Conservation (phyloP, 371 early-diverging fungal genomes). For the Aphelidium insulamus region DNA sequence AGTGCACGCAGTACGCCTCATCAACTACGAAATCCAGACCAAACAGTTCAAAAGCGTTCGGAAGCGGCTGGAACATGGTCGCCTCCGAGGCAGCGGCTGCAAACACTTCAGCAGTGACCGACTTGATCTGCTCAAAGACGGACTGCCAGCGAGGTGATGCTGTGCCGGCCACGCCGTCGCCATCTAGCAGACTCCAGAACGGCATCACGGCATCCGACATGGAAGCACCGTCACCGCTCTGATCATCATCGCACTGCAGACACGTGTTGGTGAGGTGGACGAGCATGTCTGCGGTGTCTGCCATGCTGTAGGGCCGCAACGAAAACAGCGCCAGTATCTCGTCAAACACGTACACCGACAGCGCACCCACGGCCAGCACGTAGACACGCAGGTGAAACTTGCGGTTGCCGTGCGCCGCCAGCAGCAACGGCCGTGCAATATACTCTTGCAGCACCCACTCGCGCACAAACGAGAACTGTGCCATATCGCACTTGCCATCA, state of each 20-base stretch:
- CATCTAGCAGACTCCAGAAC: slow-evolving; percentile 31
- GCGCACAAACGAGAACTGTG: slow-evolving; percentile 26
- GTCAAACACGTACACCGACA: slow-evolving; percentile 32
- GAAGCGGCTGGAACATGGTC: slow-evolving; percentile 38
- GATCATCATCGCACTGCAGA: slow-evolving; percentile 34
- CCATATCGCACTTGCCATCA: slow-evolving; percentile 1
- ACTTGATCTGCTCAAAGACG: slow-evolving; percentile 32
- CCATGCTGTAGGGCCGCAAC: slow-evolving; percentile 18
- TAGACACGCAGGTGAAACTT: slow-evolving; percentile 53
- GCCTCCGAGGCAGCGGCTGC: slow-evolving; percentile 32
- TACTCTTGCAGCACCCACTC: slow-evolving; percentile 51
- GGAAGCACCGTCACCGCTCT: no score
- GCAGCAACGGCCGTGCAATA: slow-evolving; percentile 27
- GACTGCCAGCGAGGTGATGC: slow-evolving; percentile 14
- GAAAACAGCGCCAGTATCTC: slow-evolving; percentile 49
- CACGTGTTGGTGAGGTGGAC: slow-evolving; percentile 49
- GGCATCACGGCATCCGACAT: slow-evolving; percentile 24
- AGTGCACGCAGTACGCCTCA: slow-evolving; percentile 18
- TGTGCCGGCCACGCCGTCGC: slow-evolving; percentile 6
- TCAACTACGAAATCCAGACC: slow-evolving; percentile 46
- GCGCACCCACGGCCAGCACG: slow-evolving; percentile 33
- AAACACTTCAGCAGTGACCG: slow-evolving; percentile 26
- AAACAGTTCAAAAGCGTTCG: slow-evolving; percentile 42
- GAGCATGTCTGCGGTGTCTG: slow-evolving; percentile 17
- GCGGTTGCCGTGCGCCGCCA: slow-evolving; percentile 15